Evolutionary conservation across 2,329 filamentous ascomycete species (phyloP), one percentile per base, ranked within the genome.

Genomic region (Escovopsis sp.): DNA sequence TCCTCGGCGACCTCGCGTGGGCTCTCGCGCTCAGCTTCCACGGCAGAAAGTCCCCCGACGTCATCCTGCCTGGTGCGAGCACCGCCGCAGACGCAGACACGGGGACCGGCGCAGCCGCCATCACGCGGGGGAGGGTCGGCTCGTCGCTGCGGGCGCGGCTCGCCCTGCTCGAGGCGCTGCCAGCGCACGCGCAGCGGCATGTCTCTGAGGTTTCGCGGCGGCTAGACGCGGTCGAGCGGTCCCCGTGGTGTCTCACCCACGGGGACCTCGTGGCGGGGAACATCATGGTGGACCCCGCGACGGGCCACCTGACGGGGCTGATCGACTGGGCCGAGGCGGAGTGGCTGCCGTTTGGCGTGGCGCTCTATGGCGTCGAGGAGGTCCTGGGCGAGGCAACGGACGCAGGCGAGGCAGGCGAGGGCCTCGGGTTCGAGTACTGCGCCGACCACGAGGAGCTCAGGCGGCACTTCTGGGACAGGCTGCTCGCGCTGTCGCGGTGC

Each of bases 251-350:
- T 4, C 53, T 81, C 10, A 78, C 67, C 6, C 76, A 81, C 41
- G 76, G 76, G 0, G 77, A 81, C 49, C 56, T 80, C 5, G 57
- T 76, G 1, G 62, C 72, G 0, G 63, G 63, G 2, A 81, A 81
- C 45, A 65, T 81, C 35, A 64, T 79, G 51, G 61, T 77, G 0
- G 57, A 67, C 40, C 50, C 57, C 0, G 42, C 55, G 1, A 63
- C 62, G 0, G 71, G 69, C 41, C 42, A 49, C 3, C 51, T 80
- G 7, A 61, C 51, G 0, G 78, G 76, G 1, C 44, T 81, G 1
- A 62, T 81, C 0, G 78, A 81, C 51, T 81, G 76, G 77, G 72
- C 73, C 0, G 77, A 81, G 51, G 74, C 70, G 0, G 76, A 80
- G 51, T 67, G 61, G 45, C 53, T 79, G 8, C 76, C 76, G 0